A percentile compares a stretch with the other conserved stretches of the same genome.
These are phyloP conservation scores for Pythium insidiosum DNA, from an alignment of 352 stramenopile species.

Conservation along the genomic window DNA sequence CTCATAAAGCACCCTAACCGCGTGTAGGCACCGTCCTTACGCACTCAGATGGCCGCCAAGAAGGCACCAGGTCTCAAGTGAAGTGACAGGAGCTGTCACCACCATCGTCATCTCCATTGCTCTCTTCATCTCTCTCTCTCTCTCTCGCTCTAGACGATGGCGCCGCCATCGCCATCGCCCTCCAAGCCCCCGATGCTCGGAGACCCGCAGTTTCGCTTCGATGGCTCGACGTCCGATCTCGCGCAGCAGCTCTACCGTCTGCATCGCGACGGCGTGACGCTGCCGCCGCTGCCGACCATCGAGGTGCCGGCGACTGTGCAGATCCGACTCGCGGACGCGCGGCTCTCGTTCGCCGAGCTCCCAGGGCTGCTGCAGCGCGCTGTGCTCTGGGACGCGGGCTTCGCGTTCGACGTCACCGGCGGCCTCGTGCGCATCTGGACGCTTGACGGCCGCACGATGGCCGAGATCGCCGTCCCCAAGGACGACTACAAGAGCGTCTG, in stretches of 20 bases:
- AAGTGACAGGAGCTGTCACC: no score
- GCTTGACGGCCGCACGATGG: conserved; percentile 42
- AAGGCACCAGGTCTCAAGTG: no score
- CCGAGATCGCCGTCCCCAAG: conserved; percentile 45
- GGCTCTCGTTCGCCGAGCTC: conserved; percentile 27
- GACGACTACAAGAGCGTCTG: no score
- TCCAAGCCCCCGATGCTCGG: neutral
- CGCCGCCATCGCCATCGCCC: conserved; percentile 11
- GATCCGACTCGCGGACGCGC: conserved; percentile 18
- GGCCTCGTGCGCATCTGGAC: conserved; percentile 54
- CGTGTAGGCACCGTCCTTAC: no score
- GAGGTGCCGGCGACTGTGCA: conserved; percentile 24
- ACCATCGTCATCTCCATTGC: no score
- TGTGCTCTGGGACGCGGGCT: conserved; percentile 63
- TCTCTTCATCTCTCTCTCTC: no score
- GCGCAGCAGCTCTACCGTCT: conserved; percentile 40
- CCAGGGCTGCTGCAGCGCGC: conserved; percentile 59
- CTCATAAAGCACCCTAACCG: no score
- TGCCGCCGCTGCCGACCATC: conserved; percentile 17
- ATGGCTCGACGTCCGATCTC: conserved; percentile 45
- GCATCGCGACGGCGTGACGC: conserved; percentile 15
- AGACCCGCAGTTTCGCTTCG: no score
- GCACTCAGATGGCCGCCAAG: no score
- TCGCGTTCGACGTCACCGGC: conserved; percentile 28
- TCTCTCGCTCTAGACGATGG: conserved; percentile 2